These are phyloP conservation scores for Tetrahymena thermophila DNA, from an alignment of 73 alveolate species.

Conservation along the genomic window DNA sequence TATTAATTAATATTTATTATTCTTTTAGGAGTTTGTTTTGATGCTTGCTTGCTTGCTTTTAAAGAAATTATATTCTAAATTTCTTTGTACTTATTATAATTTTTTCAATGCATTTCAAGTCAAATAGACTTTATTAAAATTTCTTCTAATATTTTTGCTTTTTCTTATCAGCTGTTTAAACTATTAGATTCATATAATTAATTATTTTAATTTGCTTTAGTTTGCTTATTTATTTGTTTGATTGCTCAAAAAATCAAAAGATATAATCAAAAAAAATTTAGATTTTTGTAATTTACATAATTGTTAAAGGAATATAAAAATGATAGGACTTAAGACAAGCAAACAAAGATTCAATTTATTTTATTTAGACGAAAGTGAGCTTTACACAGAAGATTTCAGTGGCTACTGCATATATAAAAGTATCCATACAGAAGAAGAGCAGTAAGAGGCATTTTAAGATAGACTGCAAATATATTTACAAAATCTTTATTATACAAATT, in stretches of 20 bases:
- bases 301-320: neutral
- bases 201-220: too few species aligned
- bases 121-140: neutral
- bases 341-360: constrained; percentile 48
- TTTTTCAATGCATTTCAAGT: neutral
- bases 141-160: too few species aligned
- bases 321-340: constrained; percentile 27
- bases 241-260: neutral
- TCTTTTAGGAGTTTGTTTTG: too few species aligned
- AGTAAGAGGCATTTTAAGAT: neutral
- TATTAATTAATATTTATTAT: neutral
- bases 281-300: neutral
- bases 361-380: constrained; percentile 58
- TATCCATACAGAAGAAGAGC: constrained; percentile 22
- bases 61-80: neutral
- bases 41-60: too few species aligned
- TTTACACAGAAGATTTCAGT: constrained; percentile 31
- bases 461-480: neutral
- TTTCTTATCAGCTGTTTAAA: neutral
- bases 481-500: neutral
- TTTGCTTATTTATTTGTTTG: too few species aligned
- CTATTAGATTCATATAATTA: too few species aligned
- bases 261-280: neutral
- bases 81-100: too few species aligned
- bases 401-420: constrained; percentile 2